Percentiles rank a stretch among this genome's conserved stretches.
phyloP scores from a whole-genome alignment of 1,139 yeast genomes.

The Suhomyces maxii region DNA sequence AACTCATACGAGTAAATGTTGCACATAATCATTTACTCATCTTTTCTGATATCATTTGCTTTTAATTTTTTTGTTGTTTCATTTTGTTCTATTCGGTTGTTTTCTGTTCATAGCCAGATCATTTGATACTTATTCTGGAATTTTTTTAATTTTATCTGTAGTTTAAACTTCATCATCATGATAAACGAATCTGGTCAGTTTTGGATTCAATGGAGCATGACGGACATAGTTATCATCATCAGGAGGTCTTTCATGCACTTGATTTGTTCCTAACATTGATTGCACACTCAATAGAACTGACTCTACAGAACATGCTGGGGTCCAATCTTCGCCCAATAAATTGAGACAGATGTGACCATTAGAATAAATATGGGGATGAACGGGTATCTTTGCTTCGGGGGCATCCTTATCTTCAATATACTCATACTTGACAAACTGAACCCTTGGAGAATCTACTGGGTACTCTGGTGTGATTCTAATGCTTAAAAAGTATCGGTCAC shows the following conservation, averaged over 20 bases:
- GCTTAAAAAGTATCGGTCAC: conserved; percentile 32
- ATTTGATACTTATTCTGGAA: not conserved
- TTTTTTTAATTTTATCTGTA: not conserved
- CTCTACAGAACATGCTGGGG: conserved; percentile 64
- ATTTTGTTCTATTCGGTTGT: no score
- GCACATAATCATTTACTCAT: no score
- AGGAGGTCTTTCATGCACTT: conserved; percentile 47
- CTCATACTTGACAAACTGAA: conserved; percentile 42
- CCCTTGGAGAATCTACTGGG: conserved; percentile 67
- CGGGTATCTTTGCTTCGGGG: conserved; percentile 40
- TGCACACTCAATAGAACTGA: conserved; percentile 60
- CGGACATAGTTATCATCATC: conserved; percentile 52
- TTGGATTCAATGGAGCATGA: conserved; percentile 60
- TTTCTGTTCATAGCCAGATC: no score
- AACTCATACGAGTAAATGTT: no score
- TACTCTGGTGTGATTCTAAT: conserved; percentile 49
- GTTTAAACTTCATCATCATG: conserved; percentile 50
- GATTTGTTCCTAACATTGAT: conserved; percentile 60
- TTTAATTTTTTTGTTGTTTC: no score
- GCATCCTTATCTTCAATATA: conserved; percentile 16
- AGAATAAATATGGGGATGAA: conserved; percentile 72
- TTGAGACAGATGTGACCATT: conserved; percentile 75
- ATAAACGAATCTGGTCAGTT: conserved; percentile 47
- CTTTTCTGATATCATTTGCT: no score
- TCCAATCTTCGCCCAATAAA: conserved; percentile 67